Percentiles rank a stretch among this genome's conserved stretches.
phyloP scores from a whole-genome alignment of 768 basidiomycete genomes.

The Neoboletus subvelutipes region DNA sequence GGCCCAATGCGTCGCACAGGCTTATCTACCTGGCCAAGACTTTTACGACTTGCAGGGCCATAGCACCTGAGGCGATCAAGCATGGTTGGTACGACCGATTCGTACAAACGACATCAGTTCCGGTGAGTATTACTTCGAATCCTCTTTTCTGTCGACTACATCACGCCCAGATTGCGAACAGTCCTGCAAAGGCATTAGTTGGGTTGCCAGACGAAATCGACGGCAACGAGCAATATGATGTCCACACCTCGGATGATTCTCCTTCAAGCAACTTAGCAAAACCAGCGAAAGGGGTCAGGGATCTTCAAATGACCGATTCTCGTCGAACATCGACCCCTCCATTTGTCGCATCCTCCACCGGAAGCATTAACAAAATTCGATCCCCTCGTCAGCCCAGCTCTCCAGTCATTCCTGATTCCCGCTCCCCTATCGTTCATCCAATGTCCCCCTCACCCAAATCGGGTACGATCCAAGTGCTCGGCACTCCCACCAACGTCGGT shows the following conservation, averaged over 20 bases:
- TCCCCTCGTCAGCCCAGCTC: neutral
- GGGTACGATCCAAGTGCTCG: neutral
- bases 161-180: conserved; percentile 19
- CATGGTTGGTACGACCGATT: conserved; percentile 65
- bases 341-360: neutral
- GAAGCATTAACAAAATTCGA: neutral
- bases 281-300: neutral
- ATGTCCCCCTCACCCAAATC: neutral
- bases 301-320: neutral
- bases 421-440: neutral
- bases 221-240: conserved; percentile 4
- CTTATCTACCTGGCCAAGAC: conserved; percentile 48
- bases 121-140: conserved; percentile 18
- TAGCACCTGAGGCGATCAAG: conserved; percentile 38
- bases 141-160: neutral
- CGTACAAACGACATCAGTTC: conserved; percentile 18
- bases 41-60: conserved; percentile 49
- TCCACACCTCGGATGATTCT: neutral
- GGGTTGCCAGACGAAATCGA: conserved; percentile 12
- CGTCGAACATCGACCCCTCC: neutral
- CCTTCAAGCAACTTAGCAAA: neutral
- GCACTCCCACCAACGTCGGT: neutral
- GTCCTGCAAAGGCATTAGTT: conserved; percentile 11
- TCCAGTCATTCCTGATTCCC: neutral
- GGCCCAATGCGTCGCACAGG: conserved; percentile 33